Base-by-base conservation (phyloP, 2,329 filamentous ascomycete genomes). In the Chaetomiaceae sp. region DNA sequence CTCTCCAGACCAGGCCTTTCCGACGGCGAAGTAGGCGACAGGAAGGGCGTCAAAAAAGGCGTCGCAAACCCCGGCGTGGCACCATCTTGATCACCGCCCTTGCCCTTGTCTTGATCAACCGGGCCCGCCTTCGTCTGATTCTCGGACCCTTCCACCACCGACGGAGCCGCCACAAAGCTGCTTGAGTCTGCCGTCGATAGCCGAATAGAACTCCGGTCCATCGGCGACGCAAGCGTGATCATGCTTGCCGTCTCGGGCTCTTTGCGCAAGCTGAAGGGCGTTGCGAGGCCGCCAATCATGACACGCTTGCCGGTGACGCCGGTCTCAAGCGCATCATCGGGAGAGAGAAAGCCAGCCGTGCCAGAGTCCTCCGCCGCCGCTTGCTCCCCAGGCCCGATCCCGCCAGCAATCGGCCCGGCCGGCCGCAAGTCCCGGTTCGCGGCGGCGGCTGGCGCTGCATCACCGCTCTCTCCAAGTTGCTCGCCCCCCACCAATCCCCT, bases 261-360 rank as follows among this genome's bases (percentile, higher is more conserved):
- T 58, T 78, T 79, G 48, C 78, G 78, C 13, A 91, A 67, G 52
- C 80, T 86, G 64, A 91, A 91, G 0, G 87, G 87, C 60, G 89
- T 78, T 0, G 87, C 86, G 23, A 90, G 80, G 0, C 86, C 84
- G 18, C 81, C 82, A 5, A 87, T 74, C 41, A 82, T 83, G 0
- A 86, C 84, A 2, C 87, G 74, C 63, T 85, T 86, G 5, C 80
- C 80, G 0, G 76, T 74, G 3, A 76, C 73, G 0, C 78, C 79
- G 0, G 80, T 73, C 57, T 75, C 68, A 40, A 77, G 69, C 0
- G 67, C 62, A 44, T 71, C 72, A 27, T 73, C 63, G 0, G 73
- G 69, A 8, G 74, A 76, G 27, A 73, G 70, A 0, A 76, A 70
- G 1, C 74, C 71, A 3, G 74, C 65, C 14, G 20, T 34, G n/a